Evolutionary conservation across 345 rosid genomes (phyloP), one percentile per base, ranked within the genome.

Genomic region (Hibiscus trionum): DNA sequence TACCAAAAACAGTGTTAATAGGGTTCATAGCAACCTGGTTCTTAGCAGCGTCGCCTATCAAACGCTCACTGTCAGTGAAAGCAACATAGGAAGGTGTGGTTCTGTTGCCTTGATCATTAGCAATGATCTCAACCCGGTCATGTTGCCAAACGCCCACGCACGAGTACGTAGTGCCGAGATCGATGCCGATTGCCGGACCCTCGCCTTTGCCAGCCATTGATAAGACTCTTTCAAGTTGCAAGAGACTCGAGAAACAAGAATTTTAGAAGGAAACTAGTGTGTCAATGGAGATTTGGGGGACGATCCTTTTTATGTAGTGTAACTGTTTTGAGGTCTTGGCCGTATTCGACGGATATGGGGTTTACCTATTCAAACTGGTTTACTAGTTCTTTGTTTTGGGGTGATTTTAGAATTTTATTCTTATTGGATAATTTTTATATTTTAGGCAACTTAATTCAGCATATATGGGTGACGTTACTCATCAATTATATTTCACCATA

Each of bases 21-120:
- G 85, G 85, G 61, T 82, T 82, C 83, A 82, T 82, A 66, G 80
- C 82, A 26, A 83, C 86, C 82, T 83, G 86, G 70, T 83, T 83
- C 78, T 80, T 52, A 52, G 57, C 57, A n/a, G 57, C 57, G 24
- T 52, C 57, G 24, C 57, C 57, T 15, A 52, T 52, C 76, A 80
- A 66, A 15, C 78, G 74, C 83, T 82, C 81, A 1, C 77, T 60
- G 35, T 83, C 80, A 4, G 82, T 77, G 78, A 82, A 82, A 27
- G 70, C 84, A 16, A 78, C 82, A 10, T 81, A 81, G 2, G 82
- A 81, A 44, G 78, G 84, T 61, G 79, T 79, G 52, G 80, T 79
- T 29, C 77, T 50, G 78, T 79, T 77, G 3, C 82, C 85, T 64
- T 79, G 80, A 61, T 81, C 80, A 67, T 81, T 81, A 53, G 84